Evolutionary conservation across 768 basidiomycete genomes (phyloP).

Genomic region (Piloderma croceum): DNA sequence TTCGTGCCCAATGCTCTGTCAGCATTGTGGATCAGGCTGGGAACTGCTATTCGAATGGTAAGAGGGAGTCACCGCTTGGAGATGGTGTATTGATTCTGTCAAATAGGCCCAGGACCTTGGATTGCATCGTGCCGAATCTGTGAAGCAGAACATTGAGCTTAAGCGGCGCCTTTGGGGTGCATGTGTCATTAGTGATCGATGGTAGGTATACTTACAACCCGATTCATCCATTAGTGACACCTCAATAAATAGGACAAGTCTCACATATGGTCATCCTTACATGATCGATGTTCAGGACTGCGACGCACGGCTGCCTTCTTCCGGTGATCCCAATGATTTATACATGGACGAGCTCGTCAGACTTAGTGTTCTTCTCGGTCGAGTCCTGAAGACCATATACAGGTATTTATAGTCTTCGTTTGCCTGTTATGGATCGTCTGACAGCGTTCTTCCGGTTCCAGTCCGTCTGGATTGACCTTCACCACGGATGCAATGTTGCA

Average conservation of each 20-base stretch:
- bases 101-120: constrained; percentile 96
- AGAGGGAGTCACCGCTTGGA: too few species aligned
- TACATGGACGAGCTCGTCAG: constrained; percentile 92
- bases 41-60: constrained; percentile 91
- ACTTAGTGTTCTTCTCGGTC: constrained; percentile 84
- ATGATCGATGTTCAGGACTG: constrained; percentile 98
- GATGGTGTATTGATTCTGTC: too few species aligned
- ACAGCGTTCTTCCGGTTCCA: constrained; percentile 25
- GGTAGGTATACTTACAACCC: constrained; percentile 42
- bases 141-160: constrained; percentile 78
- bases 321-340: constrained; percentile 69
- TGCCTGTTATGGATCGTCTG: constrained; percentile 5
- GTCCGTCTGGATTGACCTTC: constrained; percentile 82
- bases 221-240: constrained; percentile 5
- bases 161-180: constrained; percentile 89
- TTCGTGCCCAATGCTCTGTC: constrained; percentile 83
- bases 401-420: constrained; percentile 41
- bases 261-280: constrained; percentile 88
- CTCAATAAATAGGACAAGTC: constrained; percentile 56
- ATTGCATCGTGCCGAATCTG: constrained; percentile 85
- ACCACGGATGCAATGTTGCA: constrained; percentile 78
- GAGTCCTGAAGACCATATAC: constrained; percentile 90
- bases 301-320: constrained; percentile 88
- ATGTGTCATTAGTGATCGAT: constrained; percentile 92
- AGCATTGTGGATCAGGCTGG: constrained; percentile 79